These are phyloP conservation scores for Monosporozyma yasuniensis DNA, from an alignment of 805 yeast species.

Conservation along the genomic window DNA sequence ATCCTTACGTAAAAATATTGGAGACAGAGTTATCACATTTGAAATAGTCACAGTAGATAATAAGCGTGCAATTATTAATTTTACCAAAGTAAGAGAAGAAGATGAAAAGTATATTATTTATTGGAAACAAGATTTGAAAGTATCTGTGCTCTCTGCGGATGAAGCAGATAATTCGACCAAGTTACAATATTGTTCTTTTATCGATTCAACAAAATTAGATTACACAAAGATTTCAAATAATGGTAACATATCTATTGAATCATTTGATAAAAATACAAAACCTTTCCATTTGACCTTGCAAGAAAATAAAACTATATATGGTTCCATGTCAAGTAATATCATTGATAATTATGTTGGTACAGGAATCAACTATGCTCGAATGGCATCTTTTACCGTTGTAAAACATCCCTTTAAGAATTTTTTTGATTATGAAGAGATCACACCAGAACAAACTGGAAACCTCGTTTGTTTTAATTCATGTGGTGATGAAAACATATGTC, in stretches of 20 bases:
- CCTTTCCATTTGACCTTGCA: too few relatives aligned
- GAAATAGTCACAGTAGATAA: slow-evolving; percentile 1
- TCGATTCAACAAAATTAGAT: not conserved
- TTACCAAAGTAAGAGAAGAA: slow-evolving; percentile 5
- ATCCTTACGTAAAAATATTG: not conserved
- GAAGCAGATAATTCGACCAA: not conserved
- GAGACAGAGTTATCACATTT: not conserved
- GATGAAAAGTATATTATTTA: slow-evolving; percentile 5
- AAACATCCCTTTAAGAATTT: not conserved
- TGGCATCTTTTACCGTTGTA: not conserved
- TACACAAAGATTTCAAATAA: not conserved
- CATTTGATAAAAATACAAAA: not conserved
- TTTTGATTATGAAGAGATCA: not conserved
- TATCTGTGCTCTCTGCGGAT: not conserved
- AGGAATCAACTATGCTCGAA: not conserved
- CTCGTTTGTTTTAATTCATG: too few relatives aligned
- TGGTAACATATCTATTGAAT: not conserved
- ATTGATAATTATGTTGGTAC: not conserved
- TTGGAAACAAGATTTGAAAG: slow-evolving; percentile 2
- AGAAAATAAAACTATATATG: not conserved
- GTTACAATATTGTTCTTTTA: not conserved
- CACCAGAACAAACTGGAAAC: too few relatives aligned
- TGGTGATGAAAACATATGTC: not conserved
- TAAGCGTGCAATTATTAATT: not conserved
- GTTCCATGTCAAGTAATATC: not conserved